These are phyloP conservation scores for Scedosporium boydii DNA, from an alignment of 2,329 filamentous ascomycete genomes.

Conservation along the genomic window DNA sequence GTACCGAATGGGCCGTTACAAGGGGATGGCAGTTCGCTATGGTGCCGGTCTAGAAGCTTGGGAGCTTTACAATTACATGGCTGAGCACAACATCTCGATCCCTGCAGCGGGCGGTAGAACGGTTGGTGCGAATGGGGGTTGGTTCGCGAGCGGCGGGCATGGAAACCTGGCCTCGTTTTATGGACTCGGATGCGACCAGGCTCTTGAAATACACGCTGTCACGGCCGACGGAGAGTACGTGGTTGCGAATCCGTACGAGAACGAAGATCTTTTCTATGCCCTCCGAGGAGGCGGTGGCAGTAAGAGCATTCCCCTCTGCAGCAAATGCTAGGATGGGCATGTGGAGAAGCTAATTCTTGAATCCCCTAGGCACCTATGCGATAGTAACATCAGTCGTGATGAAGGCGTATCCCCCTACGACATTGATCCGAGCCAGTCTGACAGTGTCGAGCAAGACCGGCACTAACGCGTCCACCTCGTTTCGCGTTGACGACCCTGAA, in stretches of 20 bases:
- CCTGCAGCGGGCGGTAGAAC: constrained; percentile 24
- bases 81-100: constrained; percentile 16
- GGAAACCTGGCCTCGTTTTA: constrained; percentile 24
- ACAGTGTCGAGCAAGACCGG: neutral
- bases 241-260: constrained; percentile 26
- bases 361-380: constrained; percentile 26
- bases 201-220: constrained; percentile 37
- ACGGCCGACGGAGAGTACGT: constrained; percentile 34
- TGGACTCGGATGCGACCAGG: constrained; percentile 39
- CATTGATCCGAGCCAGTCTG: constrained; percentile 19
- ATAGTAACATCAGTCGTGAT: constrained; percentile 29
- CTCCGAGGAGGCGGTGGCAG: constrained; percentile 31
- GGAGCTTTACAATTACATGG: constrained; percentile 30
- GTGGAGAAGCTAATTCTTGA: too few species aligned
- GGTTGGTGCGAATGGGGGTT: constrained; percentile 43
- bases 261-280: constrained; percentile 40
- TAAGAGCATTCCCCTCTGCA: neutral
- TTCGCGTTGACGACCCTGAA: constrained; percentile 16
- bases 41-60: constrained; percentile 42
- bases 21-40: constrained; percentile 41
- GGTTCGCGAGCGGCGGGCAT: constrained; percentile 46
- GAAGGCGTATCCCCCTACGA: constrained; percentile 22
- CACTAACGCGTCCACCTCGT: constrained; percentile 9
- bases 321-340: too few species aligned
- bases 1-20: constrained; percentile 31